Evolutionary conservation across 148 eudicot species (phyloP).

Genomic region (Beta vulgaris): DNA sequence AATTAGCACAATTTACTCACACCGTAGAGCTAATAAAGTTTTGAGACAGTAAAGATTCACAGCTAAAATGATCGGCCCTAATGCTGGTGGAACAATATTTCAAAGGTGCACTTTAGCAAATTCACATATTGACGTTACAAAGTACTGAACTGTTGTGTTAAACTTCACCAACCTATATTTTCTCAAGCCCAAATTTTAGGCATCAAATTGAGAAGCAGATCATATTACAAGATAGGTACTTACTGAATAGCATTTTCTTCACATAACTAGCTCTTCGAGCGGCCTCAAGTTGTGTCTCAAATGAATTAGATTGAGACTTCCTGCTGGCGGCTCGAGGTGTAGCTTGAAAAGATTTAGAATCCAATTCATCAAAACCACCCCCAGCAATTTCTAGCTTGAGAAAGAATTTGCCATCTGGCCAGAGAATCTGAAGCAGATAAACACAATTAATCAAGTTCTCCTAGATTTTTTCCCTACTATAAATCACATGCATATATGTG

Average conservation of each 20-base stretch:
- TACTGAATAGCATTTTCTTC: constrained; percentile 76
- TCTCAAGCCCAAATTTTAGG: not conserved
- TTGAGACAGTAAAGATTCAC: not conserved
- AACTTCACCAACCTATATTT: not conserved
- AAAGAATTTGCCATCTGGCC: constrained; percentile 91
- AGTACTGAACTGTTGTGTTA: not conserved
- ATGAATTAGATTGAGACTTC: constrained; percentile 49
- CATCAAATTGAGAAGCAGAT: not conserved
- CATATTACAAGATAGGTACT: constrained; percentile 28
- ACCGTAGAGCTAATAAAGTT: not conserved
- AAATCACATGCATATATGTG: not conserved
- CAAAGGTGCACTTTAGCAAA: not conserved
- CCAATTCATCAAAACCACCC: constrained; percentile 39
- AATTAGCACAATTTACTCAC: not conserved
- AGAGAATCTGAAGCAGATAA: constrained; percentile 53
- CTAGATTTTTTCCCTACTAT: not conserved
- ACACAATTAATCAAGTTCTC: constrained; percentile 3
- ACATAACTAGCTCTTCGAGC: constrained; percentile 85
- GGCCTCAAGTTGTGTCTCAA: constrained; percentile 90
- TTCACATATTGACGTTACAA: not conserved
- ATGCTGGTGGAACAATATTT: not conserved
- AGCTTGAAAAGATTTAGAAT: constrained; percentile 41
- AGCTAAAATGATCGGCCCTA: not conserved
- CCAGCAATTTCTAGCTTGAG: constrained; percentile 41
- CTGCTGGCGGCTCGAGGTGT: constrained; percentile 37